Percentiles rank a stretch among this genome's conserved stretches.
These are phyloP conservation scores for Rubroshorea leprosula DNA, from an alignment of 345 rosid genomes.

Conservation along the genomic window DNA sequence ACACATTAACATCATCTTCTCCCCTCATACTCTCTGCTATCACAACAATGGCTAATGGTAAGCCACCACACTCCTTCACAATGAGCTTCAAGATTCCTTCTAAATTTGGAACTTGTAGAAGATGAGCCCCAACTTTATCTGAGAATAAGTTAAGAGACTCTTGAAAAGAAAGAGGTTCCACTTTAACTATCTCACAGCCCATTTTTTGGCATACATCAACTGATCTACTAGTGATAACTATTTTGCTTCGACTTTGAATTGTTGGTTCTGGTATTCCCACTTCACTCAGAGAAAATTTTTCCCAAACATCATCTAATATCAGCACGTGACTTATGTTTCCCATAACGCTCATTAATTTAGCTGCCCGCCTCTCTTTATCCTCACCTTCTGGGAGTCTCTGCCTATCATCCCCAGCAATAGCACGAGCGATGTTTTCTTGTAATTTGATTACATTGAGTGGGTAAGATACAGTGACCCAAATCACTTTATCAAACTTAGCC, in stretches of 20 bases:
- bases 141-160: slow-evolving; percentile 17
- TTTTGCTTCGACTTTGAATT: not conserved
- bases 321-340: too few species aligned
- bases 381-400: too few species aligned
- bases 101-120: not conserved
- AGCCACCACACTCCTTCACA: slow-evolving; percentile 5
- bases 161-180: slow-evolving; percentile 15
- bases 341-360: too few species aligned
- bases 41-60: slow-evolving; percentile 12
- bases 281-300: too few species aligned
- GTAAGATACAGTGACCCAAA: too few species aligned
- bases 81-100: slow-evolving; percentile 8
- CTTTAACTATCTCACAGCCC: slow-evolving; percentile 9
- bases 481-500: too few species aligned
- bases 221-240: slow-evolving; percentile 13
- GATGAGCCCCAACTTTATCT: slow-evolving; percentile 10
- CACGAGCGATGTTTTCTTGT: too few species aligned
- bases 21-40: slow-evolving; percentile 1
- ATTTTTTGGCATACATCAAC: slow-evolving; percentile 10
- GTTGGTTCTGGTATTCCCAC: too few species aligned
- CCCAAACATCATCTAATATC: too few species aligned
- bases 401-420: too few species aligned
- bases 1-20: not conserved
- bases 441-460: too few species aligned
- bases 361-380: too few species aligned